A percentile compares a stretch with the other conserved stretches of the same genome.
phyloP scores from a whole-genome alignment of 495 filamentous ascomycete genomes.

The Neurospora sublineolata region DNA sequence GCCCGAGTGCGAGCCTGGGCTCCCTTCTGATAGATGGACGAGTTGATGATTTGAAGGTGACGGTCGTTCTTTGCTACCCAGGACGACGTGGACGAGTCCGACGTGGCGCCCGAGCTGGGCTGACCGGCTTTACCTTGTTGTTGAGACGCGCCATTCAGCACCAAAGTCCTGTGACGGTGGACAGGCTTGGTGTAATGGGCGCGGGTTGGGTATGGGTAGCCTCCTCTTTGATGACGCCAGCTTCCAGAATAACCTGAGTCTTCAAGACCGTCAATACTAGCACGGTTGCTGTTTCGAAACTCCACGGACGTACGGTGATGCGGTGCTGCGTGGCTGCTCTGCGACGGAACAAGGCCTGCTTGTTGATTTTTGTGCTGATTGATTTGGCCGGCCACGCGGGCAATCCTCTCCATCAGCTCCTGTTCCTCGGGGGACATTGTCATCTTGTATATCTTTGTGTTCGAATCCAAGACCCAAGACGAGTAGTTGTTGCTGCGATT shows the following conservation, averaged over 20 bases:
- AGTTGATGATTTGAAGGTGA: conserved; percentile 83
- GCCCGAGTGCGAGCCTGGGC: conserved; percentile 57
- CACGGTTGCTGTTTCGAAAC: background rate
- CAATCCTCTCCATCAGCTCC: conserved; percentile 64
- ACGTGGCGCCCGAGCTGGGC: conserved; percentile 18
- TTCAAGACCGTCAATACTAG: conserved; percentile 12
- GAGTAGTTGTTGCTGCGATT: background rate
- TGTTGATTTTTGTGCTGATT: conserved; percentile 68
- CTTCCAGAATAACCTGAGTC: conserved; percentile 13
- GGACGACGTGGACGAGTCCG: conserved; percentile 32
- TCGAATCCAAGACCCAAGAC: conserved; percentile 3
- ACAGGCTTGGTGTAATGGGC: conserved; percentile 34
- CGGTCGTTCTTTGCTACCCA: conserved; percentile 77
- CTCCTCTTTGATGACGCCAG: conserved; percentile 23
- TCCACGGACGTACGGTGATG: conserved; percentile 16
- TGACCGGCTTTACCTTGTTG: conserved; percentile 12
- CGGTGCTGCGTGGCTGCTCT: background rate
- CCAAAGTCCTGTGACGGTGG: conserved; percentile 61
- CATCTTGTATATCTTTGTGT: conserved; percentile 4
- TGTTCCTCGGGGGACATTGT: conserved; percentile 62
- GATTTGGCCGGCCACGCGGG: conserved; percentile 68
- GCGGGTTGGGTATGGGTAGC: conserved; percentile 27
- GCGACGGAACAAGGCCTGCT: conserved; percentile 15
- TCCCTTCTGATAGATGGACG: conserved; percentile 68
- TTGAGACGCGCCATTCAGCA: conserved; percentile 46